Evolutionary conservation across 1,284 basidiomycete species (phyloP).

Genomic region (Malassezia nana): DNA sequence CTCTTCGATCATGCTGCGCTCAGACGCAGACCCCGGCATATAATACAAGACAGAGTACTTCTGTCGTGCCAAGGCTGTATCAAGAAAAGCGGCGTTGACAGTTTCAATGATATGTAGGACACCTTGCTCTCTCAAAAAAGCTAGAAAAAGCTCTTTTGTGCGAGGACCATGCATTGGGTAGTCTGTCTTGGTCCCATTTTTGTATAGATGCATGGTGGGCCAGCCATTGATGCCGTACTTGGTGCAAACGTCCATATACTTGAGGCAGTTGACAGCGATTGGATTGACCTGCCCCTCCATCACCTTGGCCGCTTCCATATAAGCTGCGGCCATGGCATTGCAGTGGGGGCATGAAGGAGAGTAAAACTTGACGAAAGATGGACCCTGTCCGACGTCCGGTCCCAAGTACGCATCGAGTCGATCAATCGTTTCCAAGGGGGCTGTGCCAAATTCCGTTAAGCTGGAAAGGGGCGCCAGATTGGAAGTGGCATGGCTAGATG

Average conservation of each 20-base stretch:
- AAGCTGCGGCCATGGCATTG: slow-evolving; percentile 38
- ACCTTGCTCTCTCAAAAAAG: slow-evolving; percentile 35
- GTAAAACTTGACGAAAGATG: slow-evolving; percentile 44
- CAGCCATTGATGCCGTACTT: slow-evolving; percentile 27
- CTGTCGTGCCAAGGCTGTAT: neutral
- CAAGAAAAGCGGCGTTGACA: slow-evolving; percentile 12
- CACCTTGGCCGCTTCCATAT: slow-evolving; percentile 23
- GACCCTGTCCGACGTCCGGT: slow-evolving; percentile 28
- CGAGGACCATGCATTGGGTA: slow-evolving; percentile 26
- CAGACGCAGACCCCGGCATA: neutral
- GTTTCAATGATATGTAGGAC: slow-evolving; percentile 21
- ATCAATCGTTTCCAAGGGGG: slow-evolving; percentile 21
- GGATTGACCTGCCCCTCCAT: slow-evolving; percentile 39
- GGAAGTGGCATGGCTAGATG: neutral
- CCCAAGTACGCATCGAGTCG: slow-evolving; percentile 28
- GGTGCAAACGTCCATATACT: slow-evolving; percentile 25
- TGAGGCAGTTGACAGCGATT: slow-evolving; percentile 41
- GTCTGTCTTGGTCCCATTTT: slow-evolving; percentile 26
- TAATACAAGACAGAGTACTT: neutral
- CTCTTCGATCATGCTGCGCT: neutral
- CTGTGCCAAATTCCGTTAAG: slow-evolving; percentile 30
- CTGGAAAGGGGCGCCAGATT: neutral
- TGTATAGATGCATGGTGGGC: slow-evolving; percentile 36
- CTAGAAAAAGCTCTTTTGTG: slow-evolving; percentile 32
- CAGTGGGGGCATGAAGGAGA: slow-evolving; percentile 48